These are phyloP conservation scores for Talinum fruticosum DNA, from an alignment of 148 eudicot genomes.

Conservation along the genomic window DNA sequence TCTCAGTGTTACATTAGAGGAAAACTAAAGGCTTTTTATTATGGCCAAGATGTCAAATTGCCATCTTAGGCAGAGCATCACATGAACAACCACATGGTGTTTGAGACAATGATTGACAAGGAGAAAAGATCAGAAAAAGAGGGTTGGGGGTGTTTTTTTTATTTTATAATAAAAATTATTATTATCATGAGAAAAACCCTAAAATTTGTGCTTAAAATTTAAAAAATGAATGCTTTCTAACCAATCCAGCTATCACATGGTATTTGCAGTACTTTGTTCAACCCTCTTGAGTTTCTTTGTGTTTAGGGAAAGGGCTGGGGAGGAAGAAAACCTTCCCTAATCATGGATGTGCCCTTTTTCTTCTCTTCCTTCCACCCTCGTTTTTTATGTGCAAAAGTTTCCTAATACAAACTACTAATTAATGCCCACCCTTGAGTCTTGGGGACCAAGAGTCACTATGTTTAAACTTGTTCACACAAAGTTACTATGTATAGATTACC, in stretches of 20 bases:
- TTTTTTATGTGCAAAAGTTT: not conserved
- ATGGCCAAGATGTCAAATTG: not conserved
- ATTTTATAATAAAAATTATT: no score
- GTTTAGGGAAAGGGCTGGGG: not conserved
- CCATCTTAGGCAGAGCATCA: conserved; percentile 6
- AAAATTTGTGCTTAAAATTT: not conserved
- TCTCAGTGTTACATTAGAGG: conserved; percentile 3
- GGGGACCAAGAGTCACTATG: not conserved
- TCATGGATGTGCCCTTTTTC: not conserved
- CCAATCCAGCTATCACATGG: conserved; percentile 1
- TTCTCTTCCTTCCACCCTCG: not conserved
- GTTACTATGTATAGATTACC: no score
- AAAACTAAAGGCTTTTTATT: not conserved
- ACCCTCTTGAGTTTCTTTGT: not conserved
- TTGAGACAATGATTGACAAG: conserved; percentile 1
- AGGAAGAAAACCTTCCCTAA: not conserved
- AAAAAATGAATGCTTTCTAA: not conserved
- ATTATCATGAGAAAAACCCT: no score
- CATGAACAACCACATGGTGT: conserved; percentile 15
- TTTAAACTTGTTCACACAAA: no score
- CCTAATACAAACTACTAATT: no score
- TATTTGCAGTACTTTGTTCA: not conserved
- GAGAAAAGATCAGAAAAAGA: not conserved
- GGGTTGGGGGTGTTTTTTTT: no score
- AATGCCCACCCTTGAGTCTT: not conserved